A percentile compares a stretch with the other conserved stretches of the same genome.
Conservation (phyloP, 805 yeast genomes). For the Schwanniomyces sp. region DNA sequence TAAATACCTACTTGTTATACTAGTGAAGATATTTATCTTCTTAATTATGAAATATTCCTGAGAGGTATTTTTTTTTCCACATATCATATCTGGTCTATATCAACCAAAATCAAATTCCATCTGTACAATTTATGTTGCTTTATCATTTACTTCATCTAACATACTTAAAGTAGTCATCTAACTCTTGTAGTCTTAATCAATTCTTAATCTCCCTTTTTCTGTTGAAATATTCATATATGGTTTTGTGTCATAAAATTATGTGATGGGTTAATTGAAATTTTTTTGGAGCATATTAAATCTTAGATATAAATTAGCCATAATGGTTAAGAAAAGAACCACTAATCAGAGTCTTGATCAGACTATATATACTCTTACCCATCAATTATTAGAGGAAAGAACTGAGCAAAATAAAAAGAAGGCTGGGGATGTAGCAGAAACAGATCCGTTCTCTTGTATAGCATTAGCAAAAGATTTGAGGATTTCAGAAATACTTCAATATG, state of each 20-base stretch:
- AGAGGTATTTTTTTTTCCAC: too few species aligned
- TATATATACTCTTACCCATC: slow-evolving; percentile 54
- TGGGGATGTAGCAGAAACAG: slow-evolving; percentile 31
- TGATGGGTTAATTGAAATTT: not conserved
- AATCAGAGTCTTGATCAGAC: slow-evolving; percentile 49
- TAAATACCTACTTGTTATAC: too few species aligned
- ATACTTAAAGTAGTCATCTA: too few species aligned
- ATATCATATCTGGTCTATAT: too few species aligned
- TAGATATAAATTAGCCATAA: not conserved
- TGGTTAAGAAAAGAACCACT: slow-evolving; percentile 12
- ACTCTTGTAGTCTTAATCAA: not conserved
- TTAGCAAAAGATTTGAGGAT: slow-evolving; percentile 59
- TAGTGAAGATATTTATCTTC: too few species aligned
- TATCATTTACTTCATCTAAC: too few species aligned
- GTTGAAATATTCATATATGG: not conserved
- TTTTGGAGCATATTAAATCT: not conserved
- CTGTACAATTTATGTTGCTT: too few species aligned
- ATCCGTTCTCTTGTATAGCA: slow-evolving; percentile 47
- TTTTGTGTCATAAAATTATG: not conserved
- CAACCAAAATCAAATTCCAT: too few species aligned
- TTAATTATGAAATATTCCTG: too few species aligned
- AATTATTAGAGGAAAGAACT: slow-evolving; percentile 60
- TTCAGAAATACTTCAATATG: slow-evolving; percentile 54
- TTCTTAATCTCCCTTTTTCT: not conserved
- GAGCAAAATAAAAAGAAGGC: slow-evolving; percentile 33